phyloP scores from a whole-genome alignment of 495 filamentous ascomycete species.

The Tuber aestivum region DNA sequence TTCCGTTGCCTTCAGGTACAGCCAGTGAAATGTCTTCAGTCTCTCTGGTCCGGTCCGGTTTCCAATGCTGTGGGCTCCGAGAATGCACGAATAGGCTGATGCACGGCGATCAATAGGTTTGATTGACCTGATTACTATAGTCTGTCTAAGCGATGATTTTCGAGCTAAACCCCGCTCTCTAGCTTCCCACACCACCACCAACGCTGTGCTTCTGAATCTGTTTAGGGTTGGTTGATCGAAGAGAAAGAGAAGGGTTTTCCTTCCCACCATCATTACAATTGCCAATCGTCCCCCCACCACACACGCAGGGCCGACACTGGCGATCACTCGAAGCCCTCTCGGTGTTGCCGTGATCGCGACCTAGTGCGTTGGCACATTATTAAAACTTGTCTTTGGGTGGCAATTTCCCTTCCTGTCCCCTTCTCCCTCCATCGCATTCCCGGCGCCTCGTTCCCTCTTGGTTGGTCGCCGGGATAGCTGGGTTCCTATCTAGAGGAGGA shows the following conservation, averaged over 20 bases:
- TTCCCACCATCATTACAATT: slow-evolving; percentile 24
- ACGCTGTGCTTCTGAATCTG: not conserved
- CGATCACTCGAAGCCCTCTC: not conserved
- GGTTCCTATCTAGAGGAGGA: not conserved
- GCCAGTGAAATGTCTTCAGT: not conserved
- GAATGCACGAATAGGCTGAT: not conserved
- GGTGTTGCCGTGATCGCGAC: not conserved
- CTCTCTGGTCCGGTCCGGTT: not conserved
- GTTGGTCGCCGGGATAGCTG: not conserved
- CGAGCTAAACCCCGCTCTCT: not conserved
- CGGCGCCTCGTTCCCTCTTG: not conserved
- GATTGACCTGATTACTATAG: not conserved
- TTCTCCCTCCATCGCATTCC: not conserved
- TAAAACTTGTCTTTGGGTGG: not conserved
- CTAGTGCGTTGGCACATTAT: not conserved
- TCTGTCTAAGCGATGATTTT: not conserved
- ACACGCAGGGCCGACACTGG: not conserved
- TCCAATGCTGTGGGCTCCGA: not conserved
- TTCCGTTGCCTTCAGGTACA: not conserved
- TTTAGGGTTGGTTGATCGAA: not conserved
- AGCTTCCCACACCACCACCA: not conserved
- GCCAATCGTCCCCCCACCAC: slow-evolving; percentile 19
- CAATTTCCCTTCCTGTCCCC: not conserved
- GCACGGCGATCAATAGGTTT: not conserved
- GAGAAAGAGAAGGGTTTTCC: not conserved